Percentiles rank a stretch among this genome's conserved stretches.
These are phyloP conservation scores for Obba rivulosa DNA, from an alignment of 768 basidiomycete genomes.

Conservation along the genomic window DNA sequence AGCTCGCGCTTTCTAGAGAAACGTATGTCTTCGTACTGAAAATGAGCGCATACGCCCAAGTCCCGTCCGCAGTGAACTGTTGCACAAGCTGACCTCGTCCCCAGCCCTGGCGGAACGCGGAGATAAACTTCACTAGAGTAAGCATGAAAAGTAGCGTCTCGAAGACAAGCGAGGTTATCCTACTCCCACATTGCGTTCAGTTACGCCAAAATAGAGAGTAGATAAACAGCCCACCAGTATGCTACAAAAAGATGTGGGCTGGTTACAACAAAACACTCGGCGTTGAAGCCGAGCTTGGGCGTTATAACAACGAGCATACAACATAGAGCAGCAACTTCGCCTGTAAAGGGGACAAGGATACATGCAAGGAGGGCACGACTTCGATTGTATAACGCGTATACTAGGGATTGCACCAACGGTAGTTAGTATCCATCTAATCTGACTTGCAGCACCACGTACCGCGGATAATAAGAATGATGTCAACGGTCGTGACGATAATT, in stretches of 20 bases:
- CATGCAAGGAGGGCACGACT: constrained; percentile 7
- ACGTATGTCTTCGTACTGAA: constrained; percentile 10
- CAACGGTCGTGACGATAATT: constrained; percentile 20
- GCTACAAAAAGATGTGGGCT: constrained; percentile 17
- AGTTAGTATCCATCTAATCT: too few species aligned
- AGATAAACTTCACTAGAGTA: constrained; percentile 17
- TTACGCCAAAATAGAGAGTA: neutral
- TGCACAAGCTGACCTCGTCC: constrained; percentile 19
- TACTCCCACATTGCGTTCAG: constrained; percentile 11
- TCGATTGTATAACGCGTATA: constrained; percentile 19
- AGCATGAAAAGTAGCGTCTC: constrained; percentile 21
- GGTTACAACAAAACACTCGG: constrained; percentile 20
- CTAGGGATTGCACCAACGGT: constrained; percentile 5
- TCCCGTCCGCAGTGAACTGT: constrained; percentile 21
- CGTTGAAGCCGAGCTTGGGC: constrained; percentile 15
- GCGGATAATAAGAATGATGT: constrained; percentile 20
- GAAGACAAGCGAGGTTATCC: constrained; percentile 20
- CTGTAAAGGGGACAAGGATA: constrained; percentile 13
- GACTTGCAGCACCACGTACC: constrained; percentile 9
- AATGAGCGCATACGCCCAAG: constrained; percentile 24
- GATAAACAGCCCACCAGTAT: constrained; percentile 14
- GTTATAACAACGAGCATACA: constrained; percentile 18
- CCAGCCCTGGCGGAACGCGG: constrained; percentile 18
- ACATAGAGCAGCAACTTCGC: constrained; percentile 11
- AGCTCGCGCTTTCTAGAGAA: neutral